Evolutionary conservation across 2,329 filamentous ascomycete species (phyloP).

Genomic region (Pyricularia grisea): DNA sequence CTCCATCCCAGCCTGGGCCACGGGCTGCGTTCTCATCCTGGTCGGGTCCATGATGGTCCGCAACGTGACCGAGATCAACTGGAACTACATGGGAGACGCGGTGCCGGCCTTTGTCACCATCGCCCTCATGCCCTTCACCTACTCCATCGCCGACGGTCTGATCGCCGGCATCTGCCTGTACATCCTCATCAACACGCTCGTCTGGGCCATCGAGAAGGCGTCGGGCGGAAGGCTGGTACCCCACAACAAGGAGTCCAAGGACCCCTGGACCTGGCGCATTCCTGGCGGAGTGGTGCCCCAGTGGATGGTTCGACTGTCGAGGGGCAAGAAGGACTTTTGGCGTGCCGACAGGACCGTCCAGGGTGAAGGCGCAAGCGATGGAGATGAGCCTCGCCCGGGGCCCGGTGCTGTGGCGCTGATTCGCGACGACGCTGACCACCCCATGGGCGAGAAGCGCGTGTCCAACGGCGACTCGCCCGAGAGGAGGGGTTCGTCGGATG

Average conservation of each 20-base stretch:
- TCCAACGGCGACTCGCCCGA: conserved; percentile 1
- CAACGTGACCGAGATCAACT: conserved; percentile 76
- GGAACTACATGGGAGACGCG: conserved; percentile 75
- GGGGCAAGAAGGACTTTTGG: conserved; percentile 71
- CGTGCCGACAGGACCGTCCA: conserved; percentile 15
- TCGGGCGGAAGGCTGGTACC: conserved; percentile 65
- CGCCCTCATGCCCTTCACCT: conserved; percentile 76
- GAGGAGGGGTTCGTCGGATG: neutral
- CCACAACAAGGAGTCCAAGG: conserved; percentile 65
- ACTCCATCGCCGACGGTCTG: conserved; percentile 78
- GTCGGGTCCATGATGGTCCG: conserved; percentile 83
- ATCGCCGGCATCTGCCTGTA: conserved; percentile 75
- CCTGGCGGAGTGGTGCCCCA: conserved; percentile 66
- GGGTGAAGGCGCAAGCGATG: neutral
- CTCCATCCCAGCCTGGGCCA: conserved; percentile 82
- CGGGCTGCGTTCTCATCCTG: conserved; percentile 77
- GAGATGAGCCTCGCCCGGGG: neutral
- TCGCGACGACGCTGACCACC: neutral
- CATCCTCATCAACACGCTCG: conserved; percentile 61
- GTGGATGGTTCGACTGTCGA: conserved; percentile 56
- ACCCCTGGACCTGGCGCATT: conserved; percentile 71
- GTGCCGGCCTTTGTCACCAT: conserved; percentile 80
- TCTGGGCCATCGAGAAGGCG: conserved; percentile 58
- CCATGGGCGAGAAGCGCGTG: conserved; percentile 1
- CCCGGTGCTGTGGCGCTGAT: neutral